phyloP scores from a whole-genome alignment of 768 basidiomycete genomes.

The Tubosaeta brunneosetosa region DNA sequence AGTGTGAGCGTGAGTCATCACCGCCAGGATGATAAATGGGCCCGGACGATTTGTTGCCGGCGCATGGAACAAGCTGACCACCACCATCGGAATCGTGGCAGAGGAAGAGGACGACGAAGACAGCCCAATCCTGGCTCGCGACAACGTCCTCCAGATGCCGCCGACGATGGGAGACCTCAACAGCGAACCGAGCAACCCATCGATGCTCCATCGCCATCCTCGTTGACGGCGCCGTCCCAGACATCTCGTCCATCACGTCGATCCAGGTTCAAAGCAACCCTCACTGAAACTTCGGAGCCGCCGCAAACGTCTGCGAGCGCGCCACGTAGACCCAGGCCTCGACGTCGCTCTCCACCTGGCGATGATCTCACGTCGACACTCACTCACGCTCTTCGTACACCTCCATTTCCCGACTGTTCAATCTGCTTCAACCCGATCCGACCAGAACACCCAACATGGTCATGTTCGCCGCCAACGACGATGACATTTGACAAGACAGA shows the following conservation, averaged over 20 bases:
- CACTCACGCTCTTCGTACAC: constrained; percentile 57
- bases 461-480: constrained; percentile 57
- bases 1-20: background rate
- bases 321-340: constrained; percentile 7
- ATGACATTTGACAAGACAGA: background rate
- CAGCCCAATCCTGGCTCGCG: background rate
- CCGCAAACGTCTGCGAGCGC: constrained; percentile 1
- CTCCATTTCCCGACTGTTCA: constrained; percentile 73
- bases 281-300: constrained; percentile 23
- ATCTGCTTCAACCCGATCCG: constrained; percentile 81
- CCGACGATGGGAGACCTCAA: background rate
- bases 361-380: constrained; percentile 76
- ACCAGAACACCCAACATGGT: constrained; percentile 82
- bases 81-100: background rate
- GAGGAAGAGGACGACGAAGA: constrained; percentile 6
- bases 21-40: background rate
- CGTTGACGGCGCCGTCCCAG: background rate
- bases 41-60: background rate
- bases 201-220: background rate
- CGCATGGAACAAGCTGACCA: constrained; percentile 10
- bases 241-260: constrained; percentile 26
- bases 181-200: background rate
- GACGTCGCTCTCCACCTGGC: constrained; percentile 12
- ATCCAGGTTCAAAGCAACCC: constrained; percentile 33
- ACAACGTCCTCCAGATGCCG: background rate